Evolutionary conservation across 768 basidiomycete species (phyloP), one percentile per base, ranked within the genome.

Genomic region (Suillus plorans): DNA sequence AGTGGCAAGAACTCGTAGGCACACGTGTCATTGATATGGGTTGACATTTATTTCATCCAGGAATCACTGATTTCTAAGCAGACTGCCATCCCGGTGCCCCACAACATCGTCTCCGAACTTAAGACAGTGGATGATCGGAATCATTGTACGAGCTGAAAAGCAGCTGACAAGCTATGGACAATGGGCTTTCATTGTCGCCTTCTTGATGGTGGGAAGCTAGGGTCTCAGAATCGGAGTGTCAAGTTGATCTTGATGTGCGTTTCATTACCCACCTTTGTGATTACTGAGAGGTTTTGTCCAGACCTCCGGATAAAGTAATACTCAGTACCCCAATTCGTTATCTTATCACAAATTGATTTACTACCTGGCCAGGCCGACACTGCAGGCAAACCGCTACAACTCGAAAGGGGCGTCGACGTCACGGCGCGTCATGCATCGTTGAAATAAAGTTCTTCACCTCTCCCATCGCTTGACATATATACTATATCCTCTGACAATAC

Each of bases 51-150:
- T 50, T 50, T 9, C 49, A 58, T 58, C 8, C n/a, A n/a, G n/a
- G n/a, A n/a, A n/a, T 61, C 36, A 61, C 61, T 22, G 42, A 60
- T 44, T 64, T 60, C 45, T 61, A 59, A 42, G 45, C 60, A 6
- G 42, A 31, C 31, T 31, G 1, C 31, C 31, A 31, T 31, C 31
- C 5, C 31, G 31, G 31, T 1, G 1, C 31, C 31, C 31, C 31
- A 28, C 25, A 72, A 67, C 9, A 70, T 88, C 65, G 79, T 79
- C 20, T 92, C 90, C 78, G 86, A 94, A 67, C 83, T 90, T 28
- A 91, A 94, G 37, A 25, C 28, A 28, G 28, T 28, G 28, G 28
- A 31, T 31, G 31, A 31, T 31, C 31, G 31, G 31, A 31, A 31
- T 31, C 5, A 31, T 31, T 31, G 31, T 31, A 31, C 31, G 31